Percentiles rank a stretch among this genome's conserved stretches.
Conservation (phyloP, 2,329 filamentous ascomycete genomes). For the Xylariales sp. region DNA sequence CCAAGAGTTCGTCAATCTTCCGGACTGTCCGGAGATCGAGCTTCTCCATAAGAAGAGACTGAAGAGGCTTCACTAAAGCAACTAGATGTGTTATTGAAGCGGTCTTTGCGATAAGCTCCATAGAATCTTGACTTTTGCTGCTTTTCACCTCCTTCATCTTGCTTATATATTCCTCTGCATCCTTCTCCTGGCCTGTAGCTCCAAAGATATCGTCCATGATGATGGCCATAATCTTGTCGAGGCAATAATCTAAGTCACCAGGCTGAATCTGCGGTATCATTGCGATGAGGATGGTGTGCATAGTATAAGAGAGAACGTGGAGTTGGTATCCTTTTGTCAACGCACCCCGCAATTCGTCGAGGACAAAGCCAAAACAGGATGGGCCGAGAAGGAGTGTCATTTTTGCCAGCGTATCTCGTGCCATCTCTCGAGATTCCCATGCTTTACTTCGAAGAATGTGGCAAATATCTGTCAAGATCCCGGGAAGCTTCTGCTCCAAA, state of each 20-base stretch:
- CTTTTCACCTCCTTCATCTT: slow-evolving; percentile 98
- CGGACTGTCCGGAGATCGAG: slow-evolving; percentile 77
- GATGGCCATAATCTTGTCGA: slow-evolving; percentile 71
- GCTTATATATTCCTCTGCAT: slow-evolving; percentile 90
- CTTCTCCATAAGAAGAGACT: slow-evolving; percentile 75
- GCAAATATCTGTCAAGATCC: slow-evolving; percentile 85
- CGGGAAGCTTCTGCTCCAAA: slow-evolving; percentile 70
- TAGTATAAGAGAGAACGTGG: slow-evolving; percentile 90
- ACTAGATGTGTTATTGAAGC: slow-evolving; percentile 71
- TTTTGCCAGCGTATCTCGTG: slow-evolving; percentile 80
- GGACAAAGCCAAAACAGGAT: slow-evolving; percentile 82
- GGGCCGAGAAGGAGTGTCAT: slow-evolving; percentile 79
- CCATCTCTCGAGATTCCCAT: slow-evolving; percentile 85
- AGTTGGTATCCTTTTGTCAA: slow-evolving; percentile 85
- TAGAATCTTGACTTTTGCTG: slow-evolving; percentile 96
- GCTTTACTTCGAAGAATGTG: slow-evolving; percentile 88
- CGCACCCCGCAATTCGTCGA: slow-evolving; percentile 83
- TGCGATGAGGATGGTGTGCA: slow-evolving; percentile 83
- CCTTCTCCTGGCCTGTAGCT: slow-evolving; percentile 87
- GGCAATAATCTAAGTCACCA: slow-evolving; percentile 86
- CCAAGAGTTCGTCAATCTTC: slow-evolving; percentile 86
- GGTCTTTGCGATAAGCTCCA: slow-evolving; percentile 85
- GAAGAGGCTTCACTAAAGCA: slow-evolving; percentile 73
- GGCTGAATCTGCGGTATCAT: slow-evolving; percentile 68
- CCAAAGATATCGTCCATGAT: slow-evolving; percentile 99